Percentiles rank a stretch among this genome's conserved stretches.
phyloP scores from a whole-genome alignment of 306 rosid genomes.

The Hylodesmum podocarpum region DNA sequence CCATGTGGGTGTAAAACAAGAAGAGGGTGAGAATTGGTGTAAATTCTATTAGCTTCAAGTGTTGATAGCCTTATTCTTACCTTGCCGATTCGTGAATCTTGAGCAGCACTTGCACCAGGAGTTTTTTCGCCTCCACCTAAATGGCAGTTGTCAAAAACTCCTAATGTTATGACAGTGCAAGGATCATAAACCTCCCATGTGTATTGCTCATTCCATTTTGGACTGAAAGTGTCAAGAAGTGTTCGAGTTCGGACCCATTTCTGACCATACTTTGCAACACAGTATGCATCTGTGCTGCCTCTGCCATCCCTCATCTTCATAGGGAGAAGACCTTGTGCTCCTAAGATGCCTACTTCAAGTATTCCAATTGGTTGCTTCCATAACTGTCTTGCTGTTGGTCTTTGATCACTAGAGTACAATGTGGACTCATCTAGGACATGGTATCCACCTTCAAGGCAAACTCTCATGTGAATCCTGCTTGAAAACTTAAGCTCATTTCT shows the following conservation, averaged over 20 bases:
- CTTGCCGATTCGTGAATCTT: slow-evolving; percentile 75
- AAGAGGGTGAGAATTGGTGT: slow-evolving; percentile 71
- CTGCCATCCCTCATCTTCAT: slow-evolving; percentile 77
- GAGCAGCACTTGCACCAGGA: slow-evolving; percentile 36
- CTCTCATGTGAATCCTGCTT: slow-evolving; percentile 76
- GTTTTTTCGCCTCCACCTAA: slow-evolving; percentile 57
- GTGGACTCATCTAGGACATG: slow-evolving; percentile 91
- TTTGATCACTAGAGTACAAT: slow-evolving; percentile 71
- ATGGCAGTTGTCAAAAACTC: slow-evolving; percentile 84
- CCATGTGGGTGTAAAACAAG: slow-evolving; percentile 74
- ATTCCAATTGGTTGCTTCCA: slow-evolving; percentile 86
- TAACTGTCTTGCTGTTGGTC: slow-evolving; percentile 83
- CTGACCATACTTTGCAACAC: slow-evolving; percentile 85
- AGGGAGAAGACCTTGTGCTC: slow-evolving; percentile 83
- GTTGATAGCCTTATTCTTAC: slow-evolving; percentile 79
- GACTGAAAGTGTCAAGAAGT: slow-evolving; percentile 58
- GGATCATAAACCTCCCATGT: slow-evolving; percentile 95
- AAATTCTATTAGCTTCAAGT: slow-evolving; percentile 64
- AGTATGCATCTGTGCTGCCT: slow-evolving; percentile 82
- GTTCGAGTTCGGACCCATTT: slow-evolving; percentile 92
- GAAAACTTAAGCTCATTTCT: slow-evolving; percentile 77
- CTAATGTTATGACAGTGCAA: slow-evolving; percentile 78
- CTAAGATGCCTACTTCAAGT: slow-evolving; percentile 78
- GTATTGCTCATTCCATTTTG: slow-evolving; percentile 96
- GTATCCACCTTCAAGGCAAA: slow-evolving; percentile 92